Base-by-base conservation (phyloP, 1,139 yeast species). In the Yamadazyma blattariae region DNA sequence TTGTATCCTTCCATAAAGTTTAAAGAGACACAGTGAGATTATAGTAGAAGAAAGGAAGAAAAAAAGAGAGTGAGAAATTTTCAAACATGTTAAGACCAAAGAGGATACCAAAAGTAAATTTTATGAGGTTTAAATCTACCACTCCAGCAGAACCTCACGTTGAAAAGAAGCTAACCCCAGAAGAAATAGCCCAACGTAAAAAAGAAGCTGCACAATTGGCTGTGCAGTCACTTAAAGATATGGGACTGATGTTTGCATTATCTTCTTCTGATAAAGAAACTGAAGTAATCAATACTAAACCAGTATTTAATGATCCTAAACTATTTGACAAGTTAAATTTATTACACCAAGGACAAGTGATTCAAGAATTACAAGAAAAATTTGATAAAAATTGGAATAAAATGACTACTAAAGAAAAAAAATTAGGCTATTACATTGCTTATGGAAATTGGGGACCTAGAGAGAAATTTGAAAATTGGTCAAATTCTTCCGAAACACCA, bases 401-500 rank as follows among this genome's bases (percentile, higher is more conserved):
- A 32, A 50, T 79, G 36, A 56, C 69, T 7, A 36, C 40, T 14
- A 62, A 70, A 31, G 74, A 71, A 32, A 79, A 79, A 47, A 53
- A 65, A 39, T 62, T 78, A 46, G 71, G 77, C 1, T 77, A 77
- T 49, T 79, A 67, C 57, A 70, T 79, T 29, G 70, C 79, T 0
- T 80, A 78, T 52, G 86, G 85, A 2, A 64, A 79, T 41, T 77
- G 82, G 74, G 87, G 84, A 0, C 76, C 72, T 1, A 64, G 87
- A 41, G 82, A 77, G 37, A 71, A 75, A 12, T 76, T 79, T 41
- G 59, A 59, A 29, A 66, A 67, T 38, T 61, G 81, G 64, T 21
- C 13, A 6, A 57, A 58, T 29, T 56, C 62, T 1, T 19, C 14
- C 8, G 62, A 57, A 16, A 59, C 66, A 1, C 80, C 82, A 2